A percentile compares a stretch with the other conserved stretches of the same genome.
These are phyloP conservation scores for Zygoascus tannicola DNA, from an alignment of 805 yeast species.

Conservation along the genomic window DNA sequence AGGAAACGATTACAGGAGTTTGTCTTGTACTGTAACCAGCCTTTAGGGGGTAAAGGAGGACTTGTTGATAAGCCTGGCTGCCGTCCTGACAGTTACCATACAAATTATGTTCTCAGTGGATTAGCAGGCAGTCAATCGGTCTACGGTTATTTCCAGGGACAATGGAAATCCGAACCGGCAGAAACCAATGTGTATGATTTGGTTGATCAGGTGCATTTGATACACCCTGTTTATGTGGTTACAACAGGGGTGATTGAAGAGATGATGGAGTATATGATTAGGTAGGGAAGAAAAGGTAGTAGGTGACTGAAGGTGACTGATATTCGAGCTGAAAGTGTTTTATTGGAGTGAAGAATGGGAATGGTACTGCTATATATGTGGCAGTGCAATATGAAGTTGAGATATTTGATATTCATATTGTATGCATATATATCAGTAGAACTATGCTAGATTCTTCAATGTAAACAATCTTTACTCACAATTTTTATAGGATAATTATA, in stretches of 20 bases:
- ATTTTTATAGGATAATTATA: no score
- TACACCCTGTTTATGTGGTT: constrained; percentile 55
- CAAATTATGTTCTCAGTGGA: constrained; percentile 78
- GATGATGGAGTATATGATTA: constrained; percentile 16
- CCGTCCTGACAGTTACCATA: constrained; percentile 77
- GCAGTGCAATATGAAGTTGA: no score
- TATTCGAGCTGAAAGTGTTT: no score
- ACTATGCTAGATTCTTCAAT: no score
- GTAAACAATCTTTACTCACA: no score
- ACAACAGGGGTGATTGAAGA: constrained; percentile 38
- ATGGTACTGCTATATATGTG: no score
- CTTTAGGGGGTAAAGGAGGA: constrained; percentile 47
- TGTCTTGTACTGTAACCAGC: constrained; percentile 70
- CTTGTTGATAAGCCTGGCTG: constrained; percentile 82
- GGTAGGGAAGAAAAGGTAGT: background rate
- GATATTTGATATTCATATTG: no score
- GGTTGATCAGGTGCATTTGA: constrained; percentile 20
- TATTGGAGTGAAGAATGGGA: no score
- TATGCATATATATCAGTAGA: no score
- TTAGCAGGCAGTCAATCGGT: constrained; percentile 48
- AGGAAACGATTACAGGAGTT: constrained; percentile 54
- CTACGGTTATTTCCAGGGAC: constrained; percentile 26
- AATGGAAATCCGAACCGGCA: constrained; percentile 22
- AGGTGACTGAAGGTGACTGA: no score
- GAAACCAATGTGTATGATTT: constrained; percentile 2